A percentile compares a stretch with the other conserved stretches of the same genome.
phyloP scores from a whole-genome alignment of 306 rosid species.

The Acacia confusa region DNA sequence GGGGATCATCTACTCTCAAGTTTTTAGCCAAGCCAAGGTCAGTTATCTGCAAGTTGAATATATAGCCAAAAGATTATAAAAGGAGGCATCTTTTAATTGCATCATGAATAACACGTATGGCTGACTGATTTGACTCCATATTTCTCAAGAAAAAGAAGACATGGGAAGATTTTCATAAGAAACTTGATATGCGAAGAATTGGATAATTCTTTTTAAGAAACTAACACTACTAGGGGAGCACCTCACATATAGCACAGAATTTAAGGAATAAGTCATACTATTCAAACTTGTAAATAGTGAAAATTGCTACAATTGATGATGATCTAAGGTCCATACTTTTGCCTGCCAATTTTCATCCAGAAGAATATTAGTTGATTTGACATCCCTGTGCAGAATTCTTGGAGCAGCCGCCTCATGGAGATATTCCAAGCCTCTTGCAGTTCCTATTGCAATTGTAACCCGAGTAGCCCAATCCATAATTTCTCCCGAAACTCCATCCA shows the following conservation, averaged over 20 bases:
- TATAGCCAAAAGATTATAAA: constrained; percentile 13
- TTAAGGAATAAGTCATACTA: neutral
- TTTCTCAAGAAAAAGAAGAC: constrained; percentile 4
- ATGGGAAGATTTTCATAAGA: neutral
- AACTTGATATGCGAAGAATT: neutral
- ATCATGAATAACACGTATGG: constrained; percentile 3
- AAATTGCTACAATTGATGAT: neutral
- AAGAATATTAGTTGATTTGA: constrained; percentile 97
- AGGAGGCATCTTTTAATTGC: constrained; percentile 11
- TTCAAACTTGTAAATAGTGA: neutral
- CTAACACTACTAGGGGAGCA: neutral
- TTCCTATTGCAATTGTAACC: constrained; percentile 82
- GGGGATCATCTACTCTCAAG: constrained; percentile 73
- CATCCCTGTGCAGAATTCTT: constrained; percentile 91
- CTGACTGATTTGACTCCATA: neutral
- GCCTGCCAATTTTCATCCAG: constrained; percentile 88
- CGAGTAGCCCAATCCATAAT: constrained; percentile 78
- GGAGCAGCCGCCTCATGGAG: constrained; percentile 99
- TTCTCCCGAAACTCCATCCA: constrained; percentile 72
- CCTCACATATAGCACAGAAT: neutral
- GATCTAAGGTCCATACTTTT: constrained; percentile 57
- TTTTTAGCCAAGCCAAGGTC: constrained; percentile 97
- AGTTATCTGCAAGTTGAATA: constrained; percentile 72
- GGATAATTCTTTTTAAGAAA: neutral
- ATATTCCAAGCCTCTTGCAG: constrained; percentile 97